phyloP scores from a whole-genome alignment of 2,329 filamentous ascomycete species.

The Diaporthe ilicicola region DNA sequence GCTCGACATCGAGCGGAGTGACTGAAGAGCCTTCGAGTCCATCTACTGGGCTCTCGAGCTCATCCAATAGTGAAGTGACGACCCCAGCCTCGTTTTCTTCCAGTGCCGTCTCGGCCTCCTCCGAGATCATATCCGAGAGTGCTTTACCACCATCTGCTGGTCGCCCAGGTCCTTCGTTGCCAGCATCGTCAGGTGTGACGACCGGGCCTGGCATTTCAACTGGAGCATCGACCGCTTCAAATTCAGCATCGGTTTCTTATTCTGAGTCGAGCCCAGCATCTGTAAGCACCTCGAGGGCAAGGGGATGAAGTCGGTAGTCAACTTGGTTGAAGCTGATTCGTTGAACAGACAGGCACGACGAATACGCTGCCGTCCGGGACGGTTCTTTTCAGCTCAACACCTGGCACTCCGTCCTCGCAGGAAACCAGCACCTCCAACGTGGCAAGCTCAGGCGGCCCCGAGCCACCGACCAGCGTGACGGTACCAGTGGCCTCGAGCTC shows the following conservation, averaged over 20 bases:
- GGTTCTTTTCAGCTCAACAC: not conserved
- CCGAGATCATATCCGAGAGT: not conserved
- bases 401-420: not conserved
- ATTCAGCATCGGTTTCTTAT: not conserved
- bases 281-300: not conserved
- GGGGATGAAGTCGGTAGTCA: not conserved
- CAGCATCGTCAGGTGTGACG: not conserved
- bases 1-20: not conserved
- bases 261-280: constrained; percentile 2
- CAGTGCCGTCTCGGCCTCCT: not conserved
- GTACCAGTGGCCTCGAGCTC: not conserved
- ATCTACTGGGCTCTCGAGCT: not conserved
- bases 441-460: constrained; percentile 3
- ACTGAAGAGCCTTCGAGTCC: not conserved
- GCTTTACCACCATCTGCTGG: not conserved
- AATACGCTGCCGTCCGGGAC: not conserved
- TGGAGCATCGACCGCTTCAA: not conserved
- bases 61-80: not conserved
- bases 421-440: not conserved
- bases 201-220: not conserved
- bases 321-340: not conserved
- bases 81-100: not conserved
- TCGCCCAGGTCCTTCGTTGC: not conserved
- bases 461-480: not conserved
- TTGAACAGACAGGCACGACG: not conserved